Evolutionary conservation across 2,329 filamentous ascomycete species (phyloP).

Genomic region (Proliferodiscus dingleyae): DNA sequence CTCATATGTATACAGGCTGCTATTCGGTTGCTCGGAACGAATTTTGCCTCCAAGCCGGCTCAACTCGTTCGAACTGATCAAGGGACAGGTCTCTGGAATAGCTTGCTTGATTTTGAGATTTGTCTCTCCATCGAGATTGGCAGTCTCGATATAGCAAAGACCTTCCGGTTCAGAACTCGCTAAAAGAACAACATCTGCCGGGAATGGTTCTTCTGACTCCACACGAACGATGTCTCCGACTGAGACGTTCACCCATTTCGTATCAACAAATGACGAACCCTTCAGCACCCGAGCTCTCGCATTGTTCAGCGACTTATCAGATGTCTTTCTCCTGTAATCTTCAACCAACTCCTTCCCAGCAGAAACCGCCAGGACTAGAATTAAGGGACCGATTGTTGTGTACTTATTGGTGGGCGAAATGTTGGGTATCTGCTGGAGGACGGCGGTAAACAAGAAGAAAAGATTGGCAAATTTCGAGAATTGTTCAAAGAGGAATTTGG

Average conservation of each 20-base stretch:
- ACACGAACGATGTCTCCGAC: slow-evolving; percentile 92
- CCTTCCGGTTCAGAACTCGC: slow-evolving; percentile 96
- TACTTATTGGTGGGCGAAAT: slow-evolving; percentile 93
- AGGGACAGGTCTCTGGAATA: slow-evolving; percentile 81
- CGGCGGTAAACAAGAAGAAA: slow-evolving; percentile 97
- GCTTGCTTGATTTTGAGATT: slow-evolving; percentile 99
- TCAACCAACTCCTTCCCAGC: slow-evolving; percentile 92
- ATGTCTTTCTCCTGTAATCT: slow-evolving; percentile 83
- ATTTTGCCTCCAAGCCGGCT: slow-evolving; percentile 80
- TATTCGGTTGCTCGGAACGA: slow-evolving; percentile 95
- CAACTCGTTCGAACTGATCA: slow-evolving; percentile 83
- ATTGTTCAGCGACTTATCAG: slow-evolving; percentile 81
- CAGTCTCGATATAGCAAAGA: slow-evolving; percentile 96
- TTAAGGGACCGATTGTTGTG: slow-evolving; percentile 92
- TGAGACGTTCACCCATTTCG: slow-evolving; percentile 88
- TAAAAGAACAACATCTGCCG: slow-evolving; percentile 85
- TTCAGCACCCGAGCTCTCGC: slow-evolving; percentile 79
- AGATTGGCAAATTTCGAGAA: slow-evolving; percentile 99
- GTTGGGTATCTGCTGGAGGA: slow-evolving; percentile 88
- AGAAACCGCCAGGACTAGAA: slow-evolving; percentile 87
- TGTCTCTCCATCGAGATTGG: slow-evolving; percentile 95
- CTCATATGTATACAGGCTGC: slow-evolving; percentile 96
- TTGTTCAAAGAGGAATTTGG: slow-evolving; percentile 96
- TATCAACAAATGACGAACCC: slow-evolving; percentile 78
- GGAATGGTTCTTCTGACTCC: slow-evolving; percentile 91